Conservation (phyloP, 2,329 filamentous ascomycete genomes). For the Zymoseptoria pseudotritici region DNA sequence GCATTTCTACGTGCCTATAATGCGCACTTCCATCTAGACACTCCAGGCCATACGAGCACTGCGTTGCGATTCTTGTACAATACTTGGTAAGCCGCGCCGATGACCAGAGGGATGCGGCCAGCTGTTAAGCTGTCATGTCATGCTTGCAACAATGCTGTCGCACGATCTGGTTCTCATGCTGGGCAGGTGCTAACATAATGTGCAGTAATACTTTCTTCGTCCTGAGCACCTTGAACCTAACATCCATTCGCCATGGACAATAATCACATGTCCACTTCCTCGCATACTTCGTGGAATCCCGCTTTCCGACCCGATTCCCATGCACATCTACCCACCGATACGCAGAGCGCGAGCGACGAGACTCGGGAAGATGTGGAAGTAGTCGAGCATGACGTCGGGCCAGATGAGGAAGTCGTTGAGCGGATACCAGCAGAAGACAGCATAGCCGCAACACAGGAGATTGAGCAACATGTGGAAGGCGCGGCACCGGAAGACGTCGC, state of each 20-base stretch:
- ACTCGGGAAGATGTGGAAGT: background rate
- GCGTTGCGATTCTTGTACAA: background rate
- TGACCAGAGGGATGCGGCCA: background rate
- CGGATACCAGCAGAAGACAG: slow-evolving; percentile 2
- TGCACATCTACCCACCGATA: slow-evolving; percentile 1
- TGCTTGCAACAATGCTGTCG: background rate
- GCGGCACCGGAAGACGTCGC: slow-evolving; percentile 7
- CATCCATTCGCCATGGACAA: background rate
- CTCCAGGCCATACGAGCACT: background rate
- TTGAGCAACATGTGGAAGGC: slow-evolving; percentile 2
- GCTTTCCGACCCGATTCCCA: slow-evolving; percentile 37
- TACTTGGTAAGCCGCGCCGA: background rate
- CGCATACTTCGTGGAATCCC: slow-evolving; percentile 47
- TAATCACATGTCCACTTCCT: background rate
- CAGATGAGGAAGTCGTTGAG: background rate
- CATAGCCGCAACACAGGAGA: slow-evolving; percentile 11
- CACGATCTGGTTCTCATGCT: background rate
- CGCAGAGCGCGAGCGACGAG: background rate
- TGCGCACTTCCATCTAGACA: background rate
- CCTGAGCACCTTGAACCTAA: background rate
- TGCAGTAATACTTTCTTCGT: slow-evolving; percentile 4
- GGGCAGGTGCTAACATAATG: slow-evolving; percentile 5
- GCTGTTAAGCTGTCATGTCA: background rate
- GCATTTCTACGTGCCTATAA: background rate
- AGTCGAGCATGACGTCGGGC: background rate